Evolutionary conservation across 768 basidiomycete species (phyloP).

Genomic region (Rhodotorula taiwanensis): DNA sequence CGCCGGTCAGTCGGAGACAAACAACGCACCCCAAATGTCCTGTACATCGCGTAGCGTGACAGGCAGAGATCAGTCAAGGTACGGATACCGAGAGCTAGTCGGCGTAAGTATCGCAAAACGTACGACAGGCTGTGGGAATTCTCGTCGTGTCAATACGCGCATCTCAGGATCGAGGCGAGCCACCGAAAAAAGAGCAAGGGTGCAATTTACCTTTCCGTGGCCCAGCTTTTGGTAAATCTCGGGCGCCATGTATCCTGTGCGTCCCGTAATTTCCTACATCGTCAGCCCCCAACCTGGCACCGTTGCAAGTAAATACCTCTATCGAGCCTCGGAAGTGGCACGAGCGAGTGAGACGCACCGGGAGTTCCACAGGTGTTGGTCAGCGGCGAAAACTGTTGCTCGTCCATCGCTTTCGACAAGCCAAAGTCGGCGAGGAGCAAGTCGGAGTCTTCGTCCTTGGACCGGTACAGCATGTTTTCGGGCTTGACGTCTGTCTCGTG

Average conservation of each 20-base stretch:
- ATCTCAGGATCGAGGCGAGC: too few species aligned
- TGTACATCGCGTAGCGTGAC: neutral
- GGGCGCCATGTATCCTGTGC: constrained; percentile 34
- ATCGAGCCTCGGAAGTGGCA: too few species aligned
- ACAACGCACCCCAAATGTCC: constrained; percentile 6
- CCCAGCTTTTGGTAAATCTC: constrained; percentile 65
- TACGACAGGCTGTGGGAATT: neutral
- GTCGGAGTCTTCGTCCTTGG: constrained; percentile 78
- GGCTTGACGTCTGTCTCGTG: constrained; percentile 69
- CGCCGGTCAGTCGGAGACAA: neutral
- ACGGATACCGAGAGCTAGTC: too few species aligned
- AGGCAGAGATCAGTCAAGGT: neutral
- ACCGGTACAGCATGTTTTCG: constrained; percentile 93
- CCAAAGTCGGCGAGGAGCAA: constrained; percentile 98
- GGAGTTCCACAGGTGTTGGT: constrained; percentile 94
- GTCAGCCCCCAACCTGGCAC: too few species aligned
- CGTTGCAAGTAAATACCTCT: too few species aligned
- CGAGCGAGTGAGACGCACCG: constrained; percentile 12
- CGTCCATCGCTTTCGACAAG: constrained; percentile 73
- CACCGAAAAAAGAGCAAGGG: too few species aligned
- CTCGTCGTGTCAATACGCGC: neutral
- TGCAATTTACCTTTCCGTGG: constrained; percentile 61
- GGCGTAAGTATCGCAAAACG: neutral
- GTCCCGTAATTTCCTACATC: neutral
- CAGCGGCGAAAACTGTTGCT: constrained; percentile 74